Conservation (phyloP, 495 filamentous ascomycete genomes). For the Letharia lupina region DNA sequence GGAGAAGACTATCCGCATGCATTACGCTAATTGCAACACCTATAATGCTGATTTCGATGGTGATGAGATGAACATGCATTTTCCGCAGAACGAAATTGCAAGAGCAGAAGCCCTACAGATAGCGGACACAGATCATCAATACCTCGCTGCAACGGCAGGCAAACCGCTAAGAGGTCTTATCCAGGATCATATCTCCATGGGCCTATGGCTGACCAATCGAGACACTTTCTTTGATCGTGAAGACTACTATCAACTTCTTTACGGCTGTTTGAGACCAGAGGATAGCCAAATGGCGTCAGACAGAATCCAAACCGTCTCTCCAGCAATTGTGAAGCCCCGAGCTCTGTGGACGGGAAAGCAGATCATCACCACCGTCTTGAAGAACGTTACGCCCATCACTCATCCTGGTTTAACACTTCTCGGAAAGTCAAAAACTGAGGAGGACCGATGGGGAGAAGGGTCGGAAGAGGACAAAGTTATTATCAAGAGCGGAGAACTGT, state of each 20-base stretch:
- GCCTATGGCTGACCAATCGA: slow-evolving; percentile 78
- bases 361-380: slow-evolving; percentile 83
- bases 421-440: slow-evolving; percentile 66
- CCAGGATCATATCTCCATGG: slow-evolving; percentile 96
- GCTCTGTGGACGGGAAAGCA: slow-evolving; percentile 97
- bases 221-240: slow-evolving; percentile 87
- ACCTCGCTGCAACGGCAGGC: slow-evolving; percentile 86
- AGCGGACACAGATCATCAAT: slow-evolving; percentile 95
- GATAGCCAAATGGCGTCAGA: slow-evolving; percentile 65
- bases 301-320: slow-evolving; percentile 67
- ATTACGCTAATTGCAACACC: slow-evolving; percentile 98
- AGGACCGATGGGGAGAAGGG: slow-evolving; percentile 68
- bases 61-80: slow-evolving; percentile 99
- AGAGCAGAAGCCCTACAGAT: slow-evolving; percentile 83
- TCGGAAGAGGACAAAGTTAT: slow-evolving; percentile 68
- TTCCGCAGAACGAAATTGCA: slow-evolving; percentile 93
- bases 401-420: slow-evolving; percentile 72
- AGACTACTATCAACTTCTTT: slow-evolving; percentile 89
- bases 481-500: slow-evolving; percentile 77
- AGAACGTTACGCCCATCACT: slow-evolving; percentile 72
- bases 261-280: slow-evolving; percentile 82
- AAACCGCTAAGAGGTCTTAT: slow-evolving; percentile 94
- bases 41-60: slow-evolving; percentile 99
- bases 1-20: slow-evolving; percentile 97
- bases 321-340: slow-evolving; percentile 73